Evolutionary conservation across 371 early-diverging fungal genomes (phyloP).

Genomic region (Rhizopus sp.): DNA sequence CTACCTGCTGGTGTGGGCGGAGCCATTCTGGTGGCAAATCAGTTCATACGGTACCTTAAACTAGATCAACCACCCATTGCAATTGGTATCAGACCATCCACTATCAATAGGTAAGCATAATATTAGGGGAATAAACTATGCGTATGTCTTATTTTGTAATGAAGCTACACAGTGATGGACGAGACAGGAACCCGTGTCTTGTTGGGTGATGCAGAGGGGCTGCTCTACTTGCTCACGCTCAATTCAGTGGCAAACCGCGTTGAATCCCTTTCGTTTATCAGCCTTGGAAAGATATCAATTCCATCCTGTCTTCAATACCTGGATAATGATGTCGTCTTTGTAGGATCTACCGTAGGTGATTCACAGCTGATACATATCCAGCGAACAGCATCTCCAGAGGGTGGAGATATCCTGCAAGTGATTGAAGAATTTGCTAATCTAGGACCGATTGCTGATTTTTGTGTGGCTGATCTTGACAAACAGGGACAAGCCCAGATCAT

Average conservation of each 20-base stretch:
- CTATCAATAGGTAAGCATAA: constrained; percentile 39
- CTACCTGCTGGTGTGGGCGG: constrained; percentile 67
- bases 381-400: constrained; percentile 20
- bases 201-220: constrained; percentile 76
- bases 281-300: constrained; percentile 53
- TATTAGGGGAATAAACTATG: not conserved
- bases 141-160: not conserved
- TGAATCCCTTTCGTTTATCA: constrained; percentile 27
- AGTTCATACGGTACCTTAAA: constrained; percentile 65
- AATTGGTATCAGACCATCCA: constrained; percentile 58
- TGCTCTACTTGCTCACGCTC: constrained; percentile 54
- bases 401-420: constrained; percentile 33
- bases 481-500: constrained; percentile 79
- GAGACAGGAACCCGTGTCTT: constrained; percentile 65
- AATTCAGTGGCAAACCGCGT: constrained; percentile 20
- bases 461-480: constrained; percentile 79
- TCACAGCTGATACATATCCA: constrained; percentile 74
- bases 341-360: constrained; percentile 88
- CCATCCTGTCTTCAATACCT: constrained; percentile 79
- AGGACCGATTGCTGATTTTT: constrained; percentile 87
- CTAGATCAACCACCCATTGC: constrained; percentile 48
- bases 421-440: constrained; percentile 74
- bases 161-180: constrained; percentile 53
- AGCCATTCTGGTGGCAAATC: constrained; percentile 69
- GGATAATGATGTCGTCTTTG: constrained; percentile 73